Base-by-base conservation (phyloP, 768 basidiomycete species). In the Trametes sanguinea region DNA sequence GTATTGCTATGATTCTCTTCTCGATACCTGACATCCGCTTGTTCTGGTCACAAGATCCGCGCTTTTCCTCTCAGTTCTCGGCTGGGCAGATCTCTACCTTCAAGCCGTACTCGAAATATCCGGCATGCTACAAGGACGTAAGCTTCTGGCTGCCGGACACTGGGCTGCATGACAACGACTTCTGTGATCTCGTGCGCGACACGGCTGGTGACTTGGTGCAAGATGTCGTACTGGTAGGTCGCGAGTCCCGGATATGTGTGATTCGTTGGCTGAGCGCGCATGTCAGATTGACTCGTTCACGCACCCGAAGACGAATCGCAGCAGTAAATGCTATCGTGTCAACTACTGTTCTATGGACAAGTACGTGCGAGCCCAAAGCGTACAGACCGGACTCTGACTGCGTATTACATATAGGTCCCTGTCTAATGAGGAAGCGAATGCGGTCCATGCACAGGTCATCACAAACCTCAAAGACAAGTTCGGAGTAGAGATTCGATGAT, bases 291-390 rank as follows among this genome's bases (percentile, higher is more conserved):
- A 99, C 76, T 79, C 85, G 33, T 99, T 98, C 72, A 80, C 80
- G 14, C 94, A 99, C 74, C 94, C 95, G 0, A 94, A 93, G 76
- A 93, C 93, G 3, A 80, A 82, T 30, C 83, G 87, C 46, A 83
- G 81, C 54, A 95, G 93, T 67, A 76, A 90, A 65, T 94, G 94
- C 69, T 98, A 94, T 75, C 82, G 96, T 53, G 84, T 98, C 63
- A 94, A 92, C 69, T 99, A 98, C 74, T 81, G 95, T 60, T 97
- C 95, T 32, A 96, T 98, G 95, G 96, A 98, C 74, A 87, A 89
- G 92, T 90, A 68, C 63, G 77, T 69, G 6, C 1, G n/a, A 14
- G 3, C 17, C n/a, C 32, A 40, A 11, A 35, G 44, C 13, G 7
- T 50, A 43, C 37, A 39, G 11, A 47, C 6, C 7, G 13, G 11